Evolutionary conservation across 2,329 filamentous ascomycete genomes (phyloP).

Genomic region (Colletotrichum orbiculare): DNA sequence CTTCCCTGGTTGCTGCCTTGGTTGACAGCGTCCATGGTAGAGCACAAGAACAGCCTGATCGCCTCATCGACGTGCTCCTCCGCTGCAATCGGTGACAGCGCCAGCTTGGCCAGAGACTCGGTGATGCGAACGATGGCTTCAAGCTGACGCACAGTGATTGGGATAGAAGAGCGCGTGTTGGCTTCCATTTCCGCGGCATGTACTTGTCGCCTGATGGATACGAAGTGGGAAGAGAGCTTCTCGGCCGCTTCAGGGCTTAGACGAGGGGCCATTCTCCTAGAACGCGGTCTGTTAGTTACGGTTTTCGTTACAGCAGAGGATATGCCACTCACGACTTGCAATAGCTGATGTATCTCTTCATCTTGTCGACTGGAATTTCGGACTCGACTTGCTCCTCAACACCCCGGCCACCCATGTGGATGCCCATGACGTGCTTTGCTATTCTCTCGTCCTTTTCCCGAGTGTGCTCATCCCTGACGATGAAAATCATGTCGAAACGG

Average conservation of each 20-base stretch:
- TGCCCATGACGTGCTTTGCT: constrained; percentile 95
- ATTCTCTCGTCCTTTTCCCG: constrained; percentile 91
- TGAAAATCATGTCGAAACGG: constrained; percentile 99
- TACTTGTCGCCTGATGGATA: constrained; percentile 93
- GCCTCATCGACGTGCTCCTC: constrained; percentile 97
- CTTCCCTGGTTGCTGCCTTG: constrained; percentile 86
- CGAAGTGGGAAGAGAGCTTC: constrained; percentile 96
- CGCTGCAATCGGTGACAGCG: constrained; percentile 85
- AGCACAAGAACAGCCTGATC: constrained; percentile 94
- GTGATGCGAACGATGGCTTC: constrained; percentile 98
- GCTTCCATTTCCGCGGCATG: constrained; percentile 91
- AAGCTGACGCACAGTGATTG: constrained; percentile 96
- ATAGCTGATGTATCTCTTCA: constrained; percentile 97
- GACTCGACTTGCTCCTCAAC: constrained; percentile 85
- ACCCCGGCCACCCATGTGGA: constrained; percentile 92
- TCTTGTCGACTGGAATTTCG: constrained; percentile 94
- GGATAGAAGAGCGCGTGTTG: constrained; percentile 91
- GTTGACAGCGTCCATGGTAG: constrained; percentile 97
- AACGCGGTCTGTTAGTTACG: constrained; percentile 43
- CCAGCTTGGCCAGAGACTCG: constrained; percentile 92
- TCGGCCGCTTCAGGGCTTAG: constrained; percentile 92
- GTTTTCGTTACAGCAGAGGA: background rate
- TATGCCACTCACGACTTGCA: constrained; percentile 82
- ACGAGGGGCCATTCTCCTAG: constrained; percentile 88
- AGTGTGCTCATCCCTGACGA: constrained; percentile 95